A percentile compares a stretch with the other conserved stretches of the same genome.
phyloP scores from a whole-genome alignment of 73 alveolate genomes.

The Tetrahymena thermophila region DNA sequence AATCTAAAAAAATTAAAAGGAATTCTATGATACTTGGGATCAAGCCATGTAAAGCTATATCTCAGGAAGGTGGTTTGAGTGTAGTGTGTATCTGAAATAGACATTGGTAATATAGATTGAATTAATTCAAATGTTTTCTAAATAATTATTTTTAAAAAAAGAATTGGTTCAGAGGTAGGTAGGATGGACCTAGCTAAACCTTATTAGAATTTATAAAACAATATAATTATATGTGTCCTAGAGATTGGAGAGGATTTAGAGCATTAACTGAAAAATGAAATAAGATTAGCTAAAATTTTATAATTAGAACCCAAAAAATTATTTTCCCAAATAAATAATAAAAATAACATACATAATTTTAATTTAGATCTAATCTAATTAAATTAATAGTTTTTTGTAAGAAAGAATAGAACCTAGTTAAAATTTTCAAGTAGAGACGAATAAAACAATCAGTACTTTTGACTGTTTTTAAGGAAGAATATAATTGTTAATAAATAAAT shows the following conservation, averaged over 20 bases:
- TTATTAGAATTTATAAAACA: slow-evolving; percentile 51
- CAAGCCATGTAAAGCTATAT: slow-evolving; percentile 58
- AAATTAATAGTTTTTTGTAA: too few species aligned
- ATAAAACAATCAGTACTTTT: too few species aligned
- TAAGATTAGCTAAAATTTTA: not conserved
- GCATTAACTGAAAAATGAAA: slow-evolving; percentile 70
- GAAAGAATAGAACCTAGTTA: too few species aligned
- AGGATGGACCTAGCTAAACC: slow-evolving; percentile 67
- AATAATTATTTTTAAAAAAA: not conserved
- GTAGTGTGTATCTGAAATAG: slow-evolving; percentile 49
- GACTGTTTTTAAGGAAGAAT: not conserved
- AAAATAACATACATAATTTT: too few species aligned
- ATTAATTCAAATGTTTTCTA: not conserved
- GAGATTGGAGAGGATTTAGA: slow-evolving; percentile 81
- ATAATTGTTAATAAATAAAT: too few species aligned
- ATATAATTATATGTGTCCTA: slow-evolving; percentile 42
- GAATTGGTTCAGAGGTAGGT: slow-evolving; percentile 10
- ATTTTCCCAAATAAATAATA: not conserved
- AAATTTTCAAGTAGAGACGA: too few species aligned
- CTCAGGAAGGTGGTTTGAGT: slow-evolving; percentile 71
- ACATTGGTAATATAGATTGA: slow-evolving; percentile 18
- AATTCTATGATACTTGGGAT: slow-evolving; percentile 54
- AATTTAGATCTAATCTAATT: too few species aligned
- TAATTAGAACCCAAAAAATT: not conserved
- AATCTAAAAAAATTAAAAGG: slow-evolving; percentile 16